Percentiles rank a stretch among this genome's conserved stretches.
phyloP scores from a whole-genome alignment of 139 green algal genomes.

The Parachlorella kessleri region DNA sequence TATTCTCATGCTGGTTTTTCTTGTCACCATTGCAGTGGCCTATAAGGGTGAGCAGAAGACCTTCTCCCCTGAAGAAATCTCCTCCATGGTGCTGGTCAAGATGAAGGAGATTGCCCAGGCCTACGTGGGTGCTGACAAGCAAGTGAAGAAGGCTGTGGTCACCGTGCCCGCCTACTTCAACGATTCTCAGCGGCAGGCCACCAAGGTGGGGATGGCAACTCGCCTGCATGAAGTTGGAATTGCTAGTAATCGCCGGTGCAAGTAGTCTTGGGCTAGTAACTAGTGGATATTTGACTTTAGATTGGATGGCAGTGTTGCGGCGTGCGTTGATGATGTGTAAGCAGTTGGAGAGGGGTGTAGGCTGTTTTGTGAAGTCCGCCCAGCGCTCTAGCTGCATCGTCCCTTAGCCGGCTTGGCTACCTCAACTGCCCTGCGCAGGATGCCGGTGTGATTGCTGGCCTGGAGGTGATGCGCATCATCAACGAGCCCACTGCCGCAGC shows the following conservation, averaged over 20 bases:
- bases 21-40: slow-evolving; percentile 86
- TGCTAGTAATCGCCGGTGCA: too few species aligned
- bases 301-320: too few species aligned
- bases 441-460: slow-evolving; percentile 89
- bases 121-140: slow-evolving; percentile 72
- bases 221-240: too few species aligned
- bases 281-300: too few species aligned
- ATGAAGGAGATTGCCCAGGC: slow-evolving; percentile 96
- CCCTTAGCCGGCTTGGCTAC: too few species aligned
- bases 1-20: too few species aligned
- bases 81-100: slow-evolving; percentile 96
- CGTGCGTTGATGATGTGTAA: too few species aligned
- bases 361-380: too few species aligned
- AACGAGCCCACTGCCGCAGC: slow-evolving; percentile 95
- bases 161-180: slow-evolving; percentile 99
- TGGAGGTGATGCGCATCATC: slow-evolving; percentile 96
- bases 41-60: slow-evolving; percentile 96
- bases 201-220: slow-evolving; percentile 34
- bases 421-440: slow-evolving; percentile 65
- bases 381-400: too few species aligned
- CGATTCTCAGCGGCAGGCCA: slow-evolving; percentile 96
- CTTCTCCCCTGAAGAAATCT: slow-evolving; percentile 96
- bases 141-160: slow-evolving; percentile 94
- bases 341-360: too few species aligned
- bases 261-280: too few species aligned